phyloP scores from a whole-genome alignment of 345 rosid genomes.

The Populus alba region DNA sequence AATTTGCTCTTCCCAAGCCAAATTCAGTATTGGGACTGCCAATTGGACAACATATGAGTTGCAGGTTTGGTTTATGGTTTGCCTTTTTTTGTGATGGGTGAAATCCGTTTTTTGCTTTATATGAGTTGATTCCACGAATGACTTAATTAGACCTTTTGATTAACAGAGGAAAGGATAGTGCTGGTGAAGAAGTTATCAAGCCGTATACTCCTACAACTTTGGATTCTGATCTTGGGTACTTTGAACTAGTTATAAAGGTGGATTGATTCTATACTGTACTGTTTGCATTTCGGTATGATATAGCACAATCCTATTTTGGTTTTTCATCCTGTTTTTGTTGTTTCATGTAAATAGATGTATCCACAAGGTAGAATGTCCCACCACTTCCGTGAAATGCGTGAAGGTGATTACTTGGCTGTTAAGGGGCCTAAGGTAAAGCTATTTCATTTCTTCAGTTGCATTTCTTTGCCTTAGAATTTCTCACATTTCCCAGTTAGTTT shows the following conservation, averaged over 20 bases:
- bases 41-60: constrained; percentile 53
- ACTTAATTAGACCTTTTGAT: background rate
- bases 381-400: constrained; percentile 25
- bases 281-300: background rate
- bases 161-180: constrained; percentile 27
- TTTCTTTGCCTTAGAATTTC: background rate
- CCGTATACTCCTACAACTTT: constrained; percentile 31
- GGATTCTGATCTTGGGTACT: constrained; percentile 29
- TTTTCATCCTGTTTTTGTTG: background rate
- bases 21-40: constrained; percentile 50
- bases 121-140: background rate
- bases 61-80: constrained; percentile 36
- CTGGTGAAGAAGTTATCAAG: constrained; percentile 30
- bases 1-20: constrained; percentile 48
- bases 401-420: constrained; percentile 28
- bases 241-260: constrained; percentile 33
- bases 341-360: constrained; percentile 22
- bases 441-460: background rate
- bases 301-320: background rate
- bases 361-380: constrained; percentile 39
- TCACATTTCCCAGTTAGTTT: background rate
- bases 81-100: background rate
- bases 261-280: background rate
- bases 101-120: background rate
- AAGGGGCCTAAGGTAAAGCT: constrained; percentile 33